A percentile compares a stretch with the other conserved stretches of the same genome.
These are phyloP conservation scores for Avicennia marina DNA, from an alignment of 257 asterid species.

Conservation along the genomic window DNA sequence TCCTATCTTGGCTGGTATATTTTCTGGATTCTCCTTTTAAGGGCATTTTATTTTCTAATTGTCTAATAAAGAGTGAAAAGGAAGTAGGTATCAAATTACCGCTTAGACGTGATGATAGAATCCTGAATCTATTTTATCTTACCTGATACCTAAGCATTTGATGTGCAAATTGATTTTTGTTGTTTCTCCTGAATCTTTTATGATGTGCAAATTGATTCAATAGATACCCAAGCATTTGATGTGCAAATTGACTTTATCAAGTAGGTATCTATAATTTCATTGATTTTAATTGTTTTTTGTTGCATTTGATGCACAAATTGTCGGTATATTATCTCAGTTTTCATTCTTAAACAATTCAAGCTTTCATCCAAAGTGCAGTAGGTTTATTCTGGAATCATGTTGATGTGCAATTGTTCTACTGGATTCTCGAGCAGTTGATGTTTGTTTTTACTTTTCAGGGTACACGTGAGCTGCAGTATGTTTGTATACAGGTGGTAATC, in stretches of 20 bases:
- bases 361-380: not conserved
- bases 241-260: no score
- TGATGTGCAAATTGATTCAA: no score
- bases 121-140: not conserved
- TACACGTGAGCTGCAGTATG: slow-evolving; percentile 19
- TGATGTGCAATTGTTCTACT: not conserved
- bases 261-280: no score
- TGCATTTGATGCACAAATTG: not conserved
- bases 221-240: no score
- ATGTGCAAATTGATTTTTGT: no score
- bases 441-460: slow-evolving; percentile 22
- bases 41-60: not conserved
- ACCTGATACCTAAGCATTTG: no score
- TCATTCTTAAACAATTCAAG: not conserved
- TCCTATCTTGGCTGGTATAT: not conserved
- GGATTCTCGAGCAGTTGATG: slow-evolving; percentile 16
- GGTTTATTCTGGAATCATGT: not conserved
- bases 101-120: not conserved
- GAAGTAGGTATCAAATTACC: not conserved
- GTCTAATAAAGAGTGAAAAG: not conserved
- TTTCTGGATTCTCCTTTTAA: not conserved
- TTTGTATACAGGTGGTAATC: slow-evolving; percentile 29
- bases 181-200: no score
- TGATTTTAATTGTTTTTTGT: not conserved
- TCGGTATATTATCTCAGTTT: slow-evolving; percentile 1